A percentile compares a stretch with the other conserved stretches of the same genome.
These are phyloP conservation scores for Coniferiporia weirii DNA, from an alignment of 1,284 basidiomycete species.

Conservation along the genomic window DNA sequence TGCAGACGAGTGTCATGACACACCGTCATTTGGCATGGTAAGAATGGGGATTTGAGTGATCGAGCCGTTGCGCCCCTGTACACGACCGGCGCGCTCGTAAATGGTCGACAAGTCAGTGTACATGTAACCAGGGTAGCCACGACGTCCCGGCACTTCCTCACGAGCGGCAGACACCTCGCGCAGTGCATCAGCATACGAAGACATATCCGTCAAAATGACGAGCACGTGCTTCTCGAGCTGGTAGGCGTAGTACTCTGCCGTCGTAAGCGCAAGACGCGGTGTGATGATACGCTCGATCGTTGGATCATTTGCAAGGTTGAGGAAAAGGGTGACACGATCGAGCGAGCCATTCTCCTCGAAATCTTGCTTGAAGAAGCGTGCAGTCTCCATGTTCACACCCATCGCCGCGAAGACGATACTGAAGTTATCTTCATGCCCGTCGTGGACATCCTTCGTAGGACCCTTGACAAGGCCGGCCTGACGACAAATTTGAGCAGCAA, in stretches of 20 bases:
- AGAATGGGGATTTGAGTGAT: constrained; percentile 99
- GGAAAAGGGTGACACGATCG: constrained; percentile 96
- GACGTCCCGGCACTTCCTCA: constrained; percentile 98
- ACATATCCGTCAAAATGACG: constrained; percentile 99
- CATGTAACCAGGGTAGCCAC: constrained; percentile 99
- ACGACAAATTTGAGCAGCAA: constrained; percentile 99
- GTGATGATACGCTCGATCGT: constrained; percentile 99
- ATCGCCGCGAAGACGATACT: constrained; percentile 99
- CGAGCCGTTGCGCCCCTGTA: constrained; percentile 95
- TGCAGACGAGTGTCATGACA: constrained; percentile 27
- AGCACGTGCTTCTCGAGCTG: constrained; percentile 99
- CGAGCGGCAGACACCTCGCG: constrained; percentile 97
- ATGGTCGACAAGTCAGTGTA: constrained; percentile 99
- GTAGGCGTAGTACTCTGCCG: constrained; percentile 99
- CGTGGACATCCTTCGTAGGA: constrained; percentile 94
- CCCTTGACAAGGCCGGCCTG: constrained; percentile 96
- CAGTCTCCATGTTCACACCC: constrained; percentile 99
- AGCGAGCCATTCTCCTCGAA: constrained; percentile 99
- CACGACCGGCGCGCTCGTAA: constrained; percentile 98
- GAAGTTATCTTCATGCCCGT: constrained; percentile 99
- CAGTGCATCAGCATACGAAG: constrained; percentile 94
- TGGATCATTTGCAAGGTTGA: constrained; percentile 99
- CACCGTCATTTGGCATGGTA: constrained; percentile 99
- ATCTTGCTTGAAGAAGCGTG: constrained; percentile 99
- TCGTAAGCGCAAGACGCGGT: constrained; percentile 95